phyloP scores from a whole-genome alignment of 257 asterid genomes.

The Fraxinus quadrangulata region DNA sequence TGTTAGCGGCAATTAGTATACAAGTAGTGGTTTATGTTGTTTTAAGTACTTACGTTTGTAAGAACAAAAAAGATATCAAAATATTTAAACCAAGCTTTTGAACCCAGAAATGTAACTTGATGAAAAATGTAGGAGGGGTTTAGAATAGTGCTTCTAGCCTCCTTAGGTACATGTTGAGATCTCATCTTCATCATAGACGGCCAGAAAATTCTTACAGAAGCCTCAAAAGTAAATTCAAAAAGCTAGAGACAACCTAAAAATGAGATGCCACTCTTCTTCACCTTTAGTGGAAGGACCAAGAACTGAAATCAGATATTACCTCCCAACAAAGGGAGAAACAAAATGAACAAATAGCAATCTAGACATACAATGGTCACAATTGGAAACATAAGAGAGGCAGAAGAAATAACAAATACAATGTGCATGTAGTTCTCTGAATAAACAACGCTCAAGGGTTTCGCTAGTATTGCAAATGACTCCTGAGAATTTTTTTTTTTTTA shows the following conservation, averaged over 20 bases:
- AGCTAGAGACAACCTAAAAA: conserved; percentile 69
- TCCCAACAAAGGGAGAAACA: conserved; percentile 8
- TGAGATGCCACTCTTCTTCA: conserved; percentile 59
- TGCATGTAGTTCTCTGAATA: conserved; percentile 1
- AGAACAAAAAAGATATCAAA: too few relatives aligned
- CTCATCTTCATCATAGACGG: conserved; percentile 99
- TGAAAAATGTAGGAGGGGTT: conserved; percentile 52
- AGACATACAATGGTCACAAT: conserved; percentile 60
- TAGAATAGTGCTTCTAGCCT: conserved; percentile 71
- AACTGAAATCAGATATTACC: too few relatives aligned
- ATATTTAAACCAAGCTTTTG: too few relatives aligned
- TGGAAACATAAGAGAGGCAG: conserved; percentile 78
- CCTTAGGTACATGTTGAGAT: conserved; percentile 88
- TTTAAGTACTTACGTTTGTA: too few relatives aligned
- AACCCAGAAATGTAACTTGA: too few relatives aligned
- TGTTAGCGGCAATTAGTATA: too few relatives aligned
- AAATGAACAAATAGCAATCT: neutral
- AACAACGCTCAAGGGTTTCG: too few relatives aligned
- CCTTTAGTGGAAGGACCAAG: conserved; percentile 61
- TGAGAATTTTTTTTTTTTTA: too few relatives aligned
- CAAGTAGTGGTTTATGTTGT: too few relatives aligned
- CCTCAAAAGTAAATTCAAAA: conserved; percentile 42
- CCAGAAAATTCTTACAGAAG: conserved; percentile 91
- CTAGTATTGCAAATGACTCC: too few relatives aligned
- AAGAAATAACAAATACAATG: conserved; percentile 67